Base-by-base conservation (phyloP, 352 stramenopile genomes). In the Phytopythium litorale region DNA sequence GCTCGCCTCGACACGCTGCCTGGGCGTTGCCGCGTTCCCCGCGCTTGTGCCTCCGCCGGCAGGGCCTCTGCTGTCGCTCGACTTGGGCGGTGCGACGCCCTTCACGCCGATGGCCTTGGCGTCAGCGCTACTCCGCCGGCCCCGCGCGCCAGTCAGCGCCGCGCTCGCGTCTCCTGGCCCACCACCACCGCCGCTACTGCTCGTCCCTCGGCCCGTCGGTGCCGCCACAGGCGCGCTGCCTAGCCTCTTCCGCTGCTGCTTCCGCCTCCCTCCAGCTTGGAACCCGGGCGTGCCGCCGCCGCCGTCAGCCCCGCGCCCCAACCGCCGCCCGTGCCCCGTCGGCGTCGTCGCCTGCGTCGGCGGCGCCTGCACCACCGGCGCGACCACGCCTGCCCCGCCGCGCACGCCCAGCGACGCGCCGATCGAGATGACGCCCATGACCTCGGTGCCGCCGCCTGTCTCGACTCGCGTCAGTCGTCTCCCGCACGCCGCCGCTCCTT, bases 361-460 rank as follows among this genome's bases (percentile, higher is more conserved):
- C 37, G 37, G 23, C 54, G 58, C 25, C 16, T 58, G 32, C 25
- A 50, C 42, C 50, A 40, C 49, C 43, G 49, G 25, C 4, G 58
- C 18, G 1, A 4, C 50, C 4, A 49, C 32, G 8, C 46, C 48
- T 0, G 48, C 38, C 19, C 68, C 72, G 32, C 76, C 71, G 40
- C 73, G 75, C 42, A 93, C 81, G 68, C 84, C 84, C 33, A 93
- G 71, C 57, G 84, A 91, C 62, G 84, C 84, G 49, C 84, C 84
- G 19, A 93, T 71, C 16, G 84, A 90, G 73, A 93, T 93, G 30
- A 93, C 74, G 60, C 84, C 84, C 84, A 93, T 92, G 19, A 12
- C 28, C 35, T 25, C n/a, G n/a, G n/a, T n/a, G n/a, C 50, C 28
- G n/a, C 37, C 33, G 12, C n/a, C 33, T 30, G 28, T 43, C 18